phyloP scores from a whole-genome alignment of 164 flowering plant genomes.

The Annona cherimola region DNA sequence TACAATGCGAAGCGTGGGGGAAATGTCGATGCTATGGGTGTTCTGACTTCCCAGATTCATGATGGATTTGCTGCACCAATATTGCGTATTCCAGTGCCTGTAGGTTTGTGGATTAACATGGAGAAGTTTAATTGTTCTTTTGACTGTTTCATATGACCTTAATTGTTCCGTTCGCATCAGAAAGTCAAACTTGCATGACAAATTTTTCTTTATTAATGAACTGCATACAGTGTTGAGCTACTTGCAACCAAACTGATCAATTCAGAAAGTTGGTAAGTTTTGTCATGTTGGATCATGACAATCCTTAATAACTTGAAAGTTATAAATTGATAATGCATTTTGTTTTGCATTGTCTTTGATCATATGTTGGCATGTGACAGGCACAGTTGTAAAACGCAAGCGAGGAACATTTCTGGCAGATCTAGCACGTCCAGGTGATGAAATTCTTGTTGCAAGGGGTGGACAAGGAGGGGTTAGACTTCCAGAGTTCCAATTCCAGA shows the following conservation, averaged over 20 bases:
- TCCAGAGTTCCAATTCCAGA: neutral
- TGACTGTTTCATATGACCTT: neutral
- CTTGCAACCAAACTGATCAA: neutral
- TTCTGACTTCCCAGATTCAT: slow-evolving; percentile 56
- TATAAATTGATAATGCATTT: too few species aligned
- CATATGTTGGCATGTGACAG: slow-evolving; percentile 29
- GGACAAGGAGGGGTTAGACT: slow-evolving; percentile 93
- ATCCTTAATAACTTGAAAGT: neutral
- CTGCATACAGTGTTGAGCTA: neutral
- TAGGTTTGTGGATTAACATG: slow-evolving; percentile 52
- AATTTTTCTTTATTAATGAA: too few species aligned
- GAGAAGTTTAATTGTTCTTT: neutral
- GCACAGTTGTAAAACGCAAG: slow-evolving; percentile 85
- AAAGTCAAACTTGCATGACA: too few species aligned
- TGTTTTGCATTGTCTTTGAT: neutral
- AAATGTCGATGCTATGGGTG: slow-evolving; percentile 87
- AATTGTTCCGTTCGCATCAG: neutral
- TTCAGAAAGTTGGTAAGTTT: neutral
- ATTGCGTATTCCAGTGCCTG: slow-evolving; percentile 90
- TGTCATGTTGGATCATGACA: neutral
- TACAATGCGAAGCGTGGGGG: slow-evolving; percentile 94
- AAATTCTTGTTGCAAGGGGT: slow-evolving; percentile 88
- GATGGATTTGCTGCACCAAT: slow-evolving; percentile 71
- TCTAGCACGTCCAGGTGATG: slow-evolving; percentile 77
- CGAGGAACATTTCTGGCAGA: slow-evolving; percentile 85